Evolutionary conservation across 495 filamentous ascomycete genomes (phyloP).

Genomic region (Aspergillus taichungensis): DNA sequence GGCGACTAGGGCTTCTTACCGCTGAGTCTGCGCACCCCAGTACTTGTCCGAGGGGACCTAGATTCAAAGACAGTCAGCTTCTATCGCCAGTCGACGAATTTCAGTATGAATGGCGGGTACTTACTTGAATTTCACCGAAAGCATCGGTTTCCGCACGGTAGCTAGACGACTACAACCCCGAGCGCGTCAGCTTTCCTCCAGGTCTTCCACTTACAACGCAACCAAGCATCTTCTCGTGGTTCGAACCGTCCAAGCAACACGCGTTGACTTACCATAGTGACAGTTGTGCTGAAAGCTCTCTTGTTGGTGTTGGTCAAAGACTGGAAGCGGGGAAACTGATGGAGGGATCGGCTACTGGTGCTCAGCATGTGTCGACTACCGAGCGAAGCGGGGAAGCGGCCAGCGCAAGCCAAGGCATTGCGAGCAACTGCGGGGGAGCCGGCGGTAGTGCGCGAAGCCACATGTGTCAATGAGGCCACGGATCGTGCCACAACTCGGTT

Average conservation of each 20-base stretch:
- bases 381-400: constrained; percentile 20
- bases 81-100: background rate
- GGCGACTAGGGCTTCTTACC: constrained; percentile 37
- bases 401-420: constrained; percentile 19
- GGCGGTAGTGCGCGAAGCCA: constrained; percentile 12
- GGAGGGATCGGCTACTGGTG: constrained; percentile 26
- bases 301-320: constrained; percentile 27
- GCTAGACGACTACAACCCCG: constrained; percentile 25
- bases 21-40: constrained; percentile 98
- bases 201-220: background rate
- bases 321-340: constrained; percentile 36
- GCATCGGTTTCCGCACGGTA: constrained; percentile 84
- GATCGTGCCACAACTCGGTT: constrained; percentile 40
- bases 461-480: constrained; percentile 35
- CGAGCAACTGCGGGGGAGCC: constrained; percentile 29
- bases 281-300: constrained; percentile 36
- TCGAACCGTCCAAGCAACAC: background rate
- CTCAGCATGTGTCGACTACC: constrained; percentile 25
- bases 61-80: constrained; percentile 12
- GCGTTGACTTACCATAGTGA: constrained; percentile 30
- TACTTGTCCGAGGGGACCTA: constrained; percentile 89
- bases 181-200: background rate
- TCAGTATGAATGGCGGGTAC: constrained; percentile 2
- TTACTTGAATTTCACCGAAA: constrained; percentile 80
- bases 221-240: background rate